phyloP scores from a whole-genome alignment of 441 rosid species.

The Syzygium syzygioides region DNA sequence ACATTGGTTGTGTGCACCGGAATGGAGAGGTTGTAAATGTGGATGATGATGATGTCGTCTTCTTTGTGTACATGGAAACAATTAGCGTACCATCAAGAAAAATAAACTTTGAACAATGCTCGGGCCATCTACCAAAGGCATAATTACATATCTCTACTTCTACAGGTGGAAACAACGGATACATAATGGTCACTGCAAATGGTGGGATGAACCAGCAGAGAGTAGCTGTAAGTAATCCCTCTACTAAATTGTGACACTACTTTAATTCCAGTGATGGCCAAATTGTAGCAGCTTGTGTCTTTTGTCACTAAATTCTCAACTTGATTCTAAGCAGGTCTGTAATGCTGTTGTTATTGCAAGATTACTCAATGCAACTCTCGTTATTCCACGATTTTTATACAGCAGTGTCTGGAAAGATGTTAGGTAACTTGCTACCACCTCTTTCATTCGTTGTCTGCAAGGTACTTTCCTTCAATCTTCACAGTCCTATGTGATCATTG shows the following conservation, averaged over 20 bases:
- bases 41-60: not conserved
- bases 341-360: conserved; percentile 88
- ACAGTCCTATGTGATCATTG: not conserved
- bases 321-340: conserved; percentile 57
- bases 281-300: not conserved
- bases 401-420: conserved; percentile 93
- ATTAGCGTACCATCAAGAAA: not conserved
- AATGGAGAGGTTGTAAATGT: not conserved
- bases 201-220: conserved; percentile 98
- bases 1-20: not conserved
- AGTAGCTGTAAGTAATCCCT: conserved; percentile 74
- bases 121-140: not conserved
- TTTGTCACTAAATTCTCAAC: conserved; percentile 11
- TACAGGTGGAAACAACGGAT: conserved; percentile 80
- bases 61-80: not conserved
- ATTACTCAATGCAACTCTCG: conserved; percentile 82
- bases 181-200: conserved; percentile 86
- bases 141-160: not conserved
- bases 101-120: not conserved
- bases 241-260: not conserved
- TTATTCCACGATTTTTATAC: conserved; percentile 87
- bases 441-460: not conserved
- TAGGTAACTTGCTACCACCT: conserved; percentile 48
- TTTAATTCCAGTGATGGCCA: not conserved
- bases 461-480: not conserved